Base-by-base conservation (phyloP, 1,139 yeast genomes). In the Candida tropicalis region DNA sequence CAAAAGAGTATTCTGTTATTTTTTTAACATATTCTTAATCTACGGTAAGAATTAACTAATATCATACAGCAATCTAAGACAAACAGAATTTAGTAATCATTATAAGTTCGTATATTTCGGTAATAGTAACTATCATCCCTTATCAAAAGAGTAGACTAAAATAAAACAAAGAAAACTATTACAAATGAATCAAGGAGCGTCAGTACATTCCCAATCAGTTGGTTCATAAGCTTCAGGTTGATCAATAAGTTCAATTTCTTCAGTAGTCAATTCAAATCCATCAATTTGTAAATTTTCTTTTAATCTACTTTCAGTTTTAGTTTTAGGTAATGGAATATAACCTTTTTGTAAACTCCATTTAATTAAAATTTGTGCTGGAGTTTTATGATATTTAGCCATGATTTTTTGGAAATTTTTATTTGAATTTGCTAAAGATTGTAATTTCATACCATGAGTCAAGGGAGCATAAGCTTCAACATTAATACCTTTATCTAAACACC, bases 151-250 rank as follows among this genome's bases (percentile, higher is more conserved):
- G n/a, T n/a, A n/a, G n/a, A n/a, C n/a, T n/a, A n/a, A n/a, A n/a
- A n/a, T n/a, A n/a, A n/a, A n/a, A n/a, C n/a, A n/a, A n/a, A n/a
- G n/a, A n/a, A n/a, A n/a, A n/a, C n/a, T n/a, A n/a, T n/a, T n/a
- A n/a, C n/a, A n/a, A n/a, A n/a, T n/a, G n/a, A n/a, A n/a, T 41
- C 55, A 77, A 40, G 81, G 81, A 15, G 78, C 79, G 52, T 76
- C 77, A 4, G 81, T 76, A 50, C 82, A 77, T 56, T 82, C 87
- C 88, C 88, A 82, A 54, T 82, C 87, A 2, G 87, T 81, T 13
- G 87, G 87, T 47, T 82, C 87, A 49, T 82, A 79, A 2, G 77
- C 79, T 23, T 55, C 58, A 0, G 72, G 72, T 43, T 68, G 72
- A 43, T 62, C 66, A 39, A 65, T 51, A 6, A 44, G 38, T 11